Conservation (phyloP, 768 basidiomycete genomes). For the Leccinum truebloodii region DNA sequence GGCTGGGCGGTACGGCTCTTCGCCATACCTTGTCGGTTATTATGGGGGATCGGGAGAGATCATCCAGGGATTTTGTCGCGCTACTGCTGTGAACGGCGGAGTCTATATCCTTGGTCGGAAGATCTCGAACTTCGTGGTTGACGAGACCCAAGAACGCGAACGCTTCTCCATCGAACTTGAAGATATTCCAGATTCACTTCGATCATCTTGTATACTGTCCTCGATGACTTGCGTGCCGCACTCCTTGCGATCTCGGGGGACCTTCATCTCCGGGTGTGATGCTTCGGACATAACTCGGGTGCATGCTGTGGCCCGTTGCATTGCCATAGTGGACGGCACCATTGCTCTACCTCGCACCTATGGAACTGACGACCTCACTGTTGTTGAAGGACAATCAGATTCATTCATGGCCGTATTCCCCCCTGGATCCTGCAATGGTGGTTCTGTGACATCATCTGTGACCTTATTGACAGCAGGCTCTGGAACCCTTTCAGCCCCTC, state of each 20-base stretch:
- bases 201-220: constrained; percentile 56
- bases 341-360: constrained; percentile 30
- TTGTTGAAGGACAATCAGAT: constrained; percentile 42
- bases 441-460: constrained; percentile 51
- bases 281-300: constrained; percentile 3
- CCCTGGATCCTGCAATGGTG: constrained; percentile 53
- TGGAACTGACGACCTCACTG: constrained; percentile 19
- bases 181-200: constrained; percentile 60
- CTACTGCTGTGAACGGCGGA: constrained; percentile 77
- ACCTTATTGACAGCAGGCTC: constrained; percentile 71
- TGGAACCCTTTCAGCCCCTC: constrained; percentile 71
- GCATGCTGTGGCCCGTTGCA: constrained; percentile 43
- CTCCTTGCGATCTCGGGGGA: constrained; percentile 25
- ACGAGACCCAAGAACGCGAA: constrained; percentile 12
- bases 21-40: constrained; percentile 90
- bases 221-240: constrained; percentile 40
- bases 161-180: constrained; percentile 52
- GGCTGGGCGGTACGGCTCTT: constrained; percentile 82
- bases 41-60: constrained; percentile 94
- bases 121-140: constrained; percentile 33
- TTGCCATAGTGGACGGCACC: constrained; percentile 49
- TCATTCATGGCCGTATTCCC: constrained; percentile 76
- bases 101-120: constrained; percentile 70
- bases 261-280: constrained; percentile 13
- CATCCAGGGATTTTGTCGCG: constrained; percentile 87